Evolutionary conservation across 2,329 filamentous ascomycete genomes (phyloP).

Genomic region (Pseudogymnoascus sp.): DNA sequence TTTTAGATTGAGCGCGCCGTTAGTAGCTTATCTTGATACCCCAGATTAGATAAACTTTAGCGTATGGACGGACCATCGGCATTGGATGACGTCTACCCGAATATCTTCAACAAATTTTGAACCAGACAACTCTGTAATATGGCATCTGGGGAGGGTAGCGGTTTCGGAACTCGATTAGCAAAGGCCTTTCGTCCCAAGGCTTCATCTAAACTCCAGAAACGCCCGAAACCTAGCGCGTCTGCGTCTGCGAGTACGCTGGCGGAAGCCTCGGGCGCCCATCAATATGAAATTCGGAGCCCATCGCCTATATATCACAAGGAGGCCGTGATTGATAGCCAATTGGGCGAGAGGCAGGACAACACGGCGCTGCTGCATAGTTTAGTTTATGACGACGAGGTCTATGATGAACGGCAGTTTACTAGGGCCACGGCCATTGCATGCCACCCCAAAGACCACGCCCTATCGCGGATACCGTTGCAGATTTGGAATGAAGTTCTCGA

Average conservation of each 20-base stretch:
- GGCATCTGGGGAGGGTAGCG: background rate
- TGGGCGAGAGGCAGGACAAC: constrained; percentile 27
- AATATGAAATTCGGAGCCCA: background rate
- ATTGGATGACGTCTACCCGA: background rate
- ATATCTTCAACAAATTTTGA: background rate
- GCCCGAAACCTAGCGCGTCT: background rate
- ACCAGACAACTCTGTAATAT: background rate
- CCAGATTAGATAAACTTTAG: constrained; percentile 4
- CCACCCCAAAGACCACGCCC: background rate
- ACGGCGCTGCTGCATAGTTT: constrained; percentile 27
- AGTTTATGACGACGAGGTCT: constrained; percentile 7
- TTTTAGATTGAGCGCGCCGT: background rate
- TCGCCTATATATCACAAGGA: background rate
- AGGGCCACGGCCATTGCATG: background rate
- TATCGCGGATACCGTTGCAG: background rate
- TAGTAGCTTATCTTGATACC: background rate
- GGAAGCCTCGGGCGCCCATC: background rate
- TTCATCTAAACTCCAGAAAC: constrained; percentile 1
- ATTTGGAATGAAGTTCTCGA: constrained; percentile 40
- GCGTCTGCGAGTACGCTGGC: background rate
- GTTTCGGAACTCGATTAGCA: background rate
- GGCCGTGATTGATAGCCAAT: constrained; percentile 16
- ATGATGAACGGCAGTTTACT: background rate
- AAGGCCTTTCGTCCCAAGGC: background rate
- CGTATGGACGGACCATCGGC: background rate